Evolutionary conservation across 768 basidiomycete species (phyloP), one percentile per base, ranked within the genome.

Genomic region (Suillus ampliporus): DNA sequence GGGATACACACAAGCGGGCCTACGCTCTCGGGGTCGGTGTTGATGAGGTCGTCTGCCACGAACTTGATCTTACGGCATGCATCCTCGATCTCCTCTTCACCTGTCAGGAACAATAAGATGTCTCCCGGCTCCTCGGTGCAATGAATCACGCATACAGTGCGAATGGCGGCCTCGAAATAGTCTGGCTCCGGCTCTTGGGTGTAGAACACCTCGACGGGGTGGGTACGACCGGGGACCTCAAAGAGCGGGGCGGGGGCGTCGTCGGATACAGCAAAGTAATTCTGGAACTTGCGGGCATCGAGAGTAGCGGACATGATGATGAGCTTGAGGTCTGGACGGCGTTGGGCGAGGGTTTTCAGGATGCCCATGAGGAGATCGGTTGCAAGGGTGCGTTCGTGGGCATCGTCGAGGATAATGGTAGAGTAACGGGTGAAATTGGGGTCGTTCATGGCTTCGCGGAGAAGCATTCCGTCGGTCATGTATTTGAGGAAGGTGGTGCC

Each of bases 381-480:
- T 1, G 97, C 94, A 46, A 98, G 85, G 0, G 97, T 98, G 64
- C 97, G 90, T 80, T 99, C 97, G 80, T 99, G 97, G 6, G 94
- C 97, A 80, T 99, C 97, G 75, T 99, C 97, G 61, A 99, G 87
- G 70, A 99, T 99, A 77, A 99, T 95, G 26, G 97, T 98, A 21
- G 94, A 96, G 76, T 99, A 99, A 4, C 95, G 88, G 34, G 84
- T 81, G 43, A 99, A 85, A 21, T 86, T 83, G 19, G 93, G 91
- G 77, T 99, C 97, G 77, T 96, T 94, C 96, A 98, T 99, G 5
- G 95, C 95, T 79, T 97, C 95, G n/a, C 95, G 89, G 21, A 97
- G 86, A 59, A 94, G 88, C 95, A 98, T 97, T 86, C 96, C 97
- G 69, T 99, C 97, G 19, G 97, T 99, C 96, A 99, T 97, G 80